Evolutionary conservation across 2,329 filamentous ascomycete species (phyloP), one percentile per base, ranked within the genome.

Genomic region (Calonectria crousiana): DNA sequence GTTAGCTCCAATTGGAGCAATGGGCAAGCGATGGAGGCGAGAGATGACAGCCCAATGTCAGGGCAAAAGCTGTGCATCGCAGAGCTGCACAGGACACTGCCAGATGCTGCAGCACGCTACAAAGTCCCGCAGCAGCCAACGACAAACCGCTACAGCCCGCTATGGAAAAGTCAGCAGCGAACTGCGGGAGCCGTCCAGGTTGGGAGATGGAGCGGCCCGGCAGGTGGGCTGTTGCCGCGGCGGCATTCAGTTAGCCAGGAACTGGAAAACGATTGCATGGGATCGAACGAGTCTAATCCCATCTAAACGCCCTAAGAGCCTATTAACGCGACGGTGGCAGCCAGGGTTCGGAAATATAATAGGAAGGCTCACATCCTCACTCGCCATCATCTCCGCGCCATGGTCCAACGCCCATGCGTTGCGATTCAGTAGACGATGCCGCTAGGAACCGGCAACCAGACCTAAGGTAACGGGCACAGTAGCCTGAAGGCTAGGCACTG

Each of bases 211-310:
- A 49, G 66, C 71, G 66, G 66, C 58, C 71, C 66, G 66, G 58
- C 32, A 69, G n/a, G 65, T 62, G 26, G 70, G 26, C 36, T 69
- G 34, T 52, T 62, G 53, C 67, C 56, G 67, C 58, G 49, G 34
- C 38, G 28, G 62, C 69, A 53, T 70, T 30, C 34, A 53, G 66
- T 53, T 64, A 71, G 64, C 18, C 58, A 58, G 66, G 58, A 23
- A 65, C 66, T 49, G 41, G 28, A 49, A 51, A 41, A 5, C 30
- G 38, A 41, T 38, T 36, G 28, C n/a, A 67, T 38, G 52, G 34
- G 69, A 36, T 51, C 51, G 38, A 34, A 32, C 9, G 38, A 20
- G 32, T 13, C 34, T 30, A 66, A 44, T 23, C 13, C 30, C 6
- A 44, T 47, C 52, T 68, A 47, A 23, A 56, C 41, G 51, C 32